A percentile compares a stretch with the other conserved stretches of the same genome.
Conservation (phyloP, 306 rosid species). For the Vicia faba region DNA sequence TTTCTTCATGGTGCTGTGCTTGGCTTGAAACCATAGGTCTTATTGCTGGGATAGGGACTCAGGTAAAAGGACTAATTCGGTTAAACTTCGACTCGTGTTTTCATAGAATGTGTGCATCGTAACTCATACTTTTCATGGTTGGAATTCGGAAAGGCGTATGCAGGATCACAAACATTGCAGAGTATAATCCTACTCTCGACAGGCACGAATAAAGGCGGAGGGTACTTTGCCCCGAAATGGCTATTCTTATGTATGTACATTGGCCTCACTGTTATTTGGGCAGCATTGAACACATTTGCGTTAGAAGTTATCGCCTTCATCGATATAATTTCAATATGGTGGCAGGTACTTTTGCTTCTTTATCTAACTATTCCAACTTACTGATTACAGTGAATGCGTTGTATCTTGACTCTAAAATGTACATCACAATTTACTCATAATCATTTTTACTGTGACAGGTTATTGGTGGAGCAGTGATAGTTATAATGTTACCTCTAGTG, state of each 20-base stretch:
- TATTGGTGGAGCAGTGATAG: conserved; percentile 70
- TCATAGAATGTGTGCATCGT: conserved; percentile 15
- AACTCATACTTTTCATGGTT: conserved; percentile 38
- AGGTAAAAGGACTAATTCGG: conserved; percentile 47
- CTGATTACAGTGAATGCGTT: neutral
- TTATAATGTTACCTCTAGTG: conserved; percentile 78
- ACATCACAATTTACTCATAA: no score
- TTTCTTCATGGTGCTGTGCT: conserved; percentile 93
- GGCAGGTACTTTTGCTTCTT: conserved; percentile 66
- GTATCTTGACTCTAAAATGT: no score
- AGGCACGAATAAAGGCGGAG: conserved; percentile 81
- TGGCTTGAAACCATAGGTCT: conserved; percentile 93
- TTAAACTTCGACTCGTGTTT: neutral
- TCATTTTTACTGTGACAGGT: conserved; percentile 47
- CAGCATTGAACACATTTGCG: conserved; percentile 78
- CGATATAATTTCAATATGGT: conserved; percentile 81
- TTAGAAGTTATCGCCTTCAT: conserved; percentile 78
- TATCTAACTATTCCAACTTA: neutral
- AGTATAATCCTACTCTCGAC: conserved; percentile 70
- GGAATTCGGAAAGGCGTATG: conserved; percentile 70
- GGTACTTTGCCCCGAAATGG: conserved; percentile 85
- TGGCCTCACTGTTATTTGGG: conserved; percentile 83
- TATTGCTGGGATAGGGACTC: conserved; percentile 83
- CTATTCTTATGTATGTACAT: conserved; percentile 79
- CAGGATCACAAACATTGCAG: conserved; percentile 84